phyloP scores from a whole-genome alignment of 345 rosid species.

The Durio zibethinus region DNA sequence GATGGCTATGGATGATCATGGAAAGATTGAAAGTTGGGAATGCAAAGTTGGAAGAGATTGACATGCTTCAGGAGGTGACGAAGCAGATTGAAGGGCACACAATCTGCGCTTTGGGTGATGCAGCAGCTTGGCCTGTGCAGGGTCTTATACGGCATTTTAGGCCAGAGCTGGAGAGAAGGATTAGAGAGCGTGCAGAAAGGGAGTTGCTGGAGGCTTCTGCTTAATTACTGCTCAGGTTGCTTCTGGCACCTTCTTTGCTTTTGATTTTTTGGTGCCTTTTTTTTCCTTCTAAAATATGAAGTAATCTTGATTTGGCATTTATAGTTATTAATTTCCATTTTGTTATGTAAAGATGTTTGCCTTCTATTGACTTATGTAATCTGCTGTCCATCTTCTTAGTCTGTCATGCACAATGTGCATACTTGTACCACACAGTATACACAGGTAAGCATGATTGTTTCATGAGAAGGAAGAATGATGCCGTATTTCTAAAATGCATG shows the following conservation, averaged over 20 bases:
- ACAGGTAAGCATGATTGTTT: not conserved
- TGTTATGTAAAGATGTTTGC: not conserved
- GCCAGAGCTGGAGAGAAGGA: conserved; percentile 98
- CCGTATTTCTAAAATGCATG: not conserved
- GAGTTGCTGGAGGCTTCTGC: conserved; percentile 93
- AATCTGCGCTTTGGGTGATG: conserved; percentile 98
- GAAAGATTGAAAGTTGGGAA: conserved; percentile 94
- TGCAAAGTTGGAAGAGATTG: conserved; percentile 96
- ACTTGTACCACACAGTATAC: not conserved
- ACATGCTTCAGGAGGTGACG: conserved; percentile 97
- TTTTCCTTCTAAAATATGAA: not conserved
- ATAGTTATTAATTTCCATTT: not conserved
- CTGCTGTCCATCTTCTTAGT: not conserved
- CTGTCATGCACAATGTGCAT: not conserved
- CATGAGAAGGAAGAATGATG: not conserved
- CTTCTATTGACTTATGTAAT: not conserved
- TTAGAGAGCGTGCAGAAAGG: conserved; percentile 78
- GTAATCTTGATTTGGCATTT: not conserved
- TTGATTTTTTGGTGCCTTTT: not conserved
- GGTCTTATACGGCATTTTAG: conserved; percentile 95
- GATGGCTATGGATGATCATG: conserved; percentile 99
- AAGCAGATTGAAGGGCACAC: conserved; percentile 99
- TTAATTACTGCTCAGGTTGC: conserved; percentile 28
- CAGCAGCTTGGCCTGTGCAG: conserved; percentile 99
- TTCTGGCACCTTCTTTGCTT: not conserved